Percentiles rank a stretch among this genome's conserved stretches.
Evolutionary conservation across 2,329 filamentous ascomycete species (phyloP).

Genomic region (Ciborinia camelliae): DNA sequence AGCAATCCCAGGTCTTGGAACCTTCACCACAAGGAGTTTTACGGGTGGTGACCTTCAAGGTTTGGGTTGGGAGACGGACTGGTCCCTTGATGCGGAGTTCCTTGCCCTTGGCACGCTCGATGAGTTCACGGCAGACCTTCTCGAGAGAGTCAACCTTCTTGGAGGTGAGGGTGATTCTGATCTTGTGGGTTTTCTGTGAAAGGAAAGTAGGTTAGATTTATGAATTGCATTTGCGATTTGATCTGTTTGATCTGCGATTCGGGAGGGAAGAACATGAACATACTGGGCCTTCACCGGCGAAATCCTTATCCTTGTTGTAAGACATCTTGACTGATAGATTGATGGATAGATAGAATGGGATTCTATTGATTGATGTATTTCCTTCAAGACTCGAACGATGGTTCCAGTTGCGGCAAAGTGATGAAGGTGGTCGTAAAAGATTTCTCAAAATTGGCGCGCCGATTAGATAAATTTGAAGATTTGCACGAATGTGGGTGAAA

Average conservation of each 20-base stretch:
- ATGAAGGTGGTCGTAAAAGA: constrained; percentile 53
- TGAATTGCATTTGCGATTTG: background rate
- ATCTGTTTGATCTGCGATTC: background rate
- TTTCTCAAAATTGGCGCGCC: background rate
- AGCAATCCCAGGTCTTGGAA: constrained; percentile 99
- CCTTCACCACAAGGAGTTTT: constrained; percentile 99
- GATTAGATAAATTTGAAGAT: constrained; percentile 12
- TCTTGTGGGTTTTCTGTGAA: constrained; percentile 89
- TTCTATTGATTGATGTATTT: constrained; percentile 37
- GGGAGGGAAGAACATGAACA: no score
- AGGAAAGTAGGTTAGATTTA: constrained; percentile 15
- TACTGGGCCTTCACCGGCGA: constrained; percentile 79
- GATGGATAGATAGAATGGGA: constrained; percentile 12
- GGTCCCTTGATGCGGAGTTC: constrained; percentile 97
- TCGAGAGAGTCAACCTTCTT: constrained; percentile 94
- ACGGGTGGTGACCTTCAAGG: constrained; percentile 72
- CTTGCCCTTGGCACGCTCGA: constrained; percentile 98
- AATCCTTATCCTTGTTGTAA: constrained; percentile 95
- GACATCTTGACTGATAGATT: constrained; percentile 62
- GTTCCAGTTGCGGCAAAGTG: constrained; percentile 70
- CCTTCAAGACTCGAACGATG: constrained; percentile 80
- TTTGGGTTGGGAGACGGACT: constrained; percentile 96
- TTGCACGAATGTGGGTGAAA: constrained; percentile 27
- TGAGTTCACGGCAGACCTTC: constrained; percentile 97
- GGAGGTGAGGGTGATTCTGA: constrained; percentile 95